A percentile compares a stretch with the other conserved stretches of the same genome.
These are phyloP conservation scores for Cytospora piceae DNA, from an alignment of 2,329 filamentous ascomycete species.

Conservation along the genomic window DNA sequence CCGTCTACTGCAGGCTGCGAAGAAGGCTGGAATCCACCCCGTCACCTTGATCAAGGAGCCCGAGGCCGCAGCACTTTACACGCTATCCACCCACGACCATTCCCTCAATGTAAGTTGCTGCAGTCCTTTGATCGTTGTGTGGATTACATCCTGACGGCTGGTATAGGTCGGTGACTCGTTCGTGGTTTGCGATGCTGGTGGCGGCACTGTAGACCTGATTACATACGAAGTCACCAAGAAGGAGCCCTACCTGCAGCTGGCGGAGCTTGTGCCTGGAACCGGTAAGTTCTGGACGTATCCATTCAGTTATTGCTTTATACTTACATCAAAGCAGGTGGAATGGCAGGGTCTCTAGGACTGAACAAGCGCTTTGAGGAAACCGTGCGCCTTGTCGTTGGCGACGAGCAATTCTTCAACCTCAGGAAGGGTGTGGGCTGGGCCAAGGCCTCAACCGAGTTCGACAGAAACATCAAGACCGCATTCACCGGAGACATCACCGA, in stretches of 20 bases:
- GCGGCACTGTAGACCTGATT: slow-evolving; percentile 20
- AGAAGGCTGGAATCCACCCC: slow-evolving; percentile 16
- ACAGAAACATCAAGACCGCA: slow-evolving; percentile 19
- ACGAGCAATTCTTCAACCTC: background rate
- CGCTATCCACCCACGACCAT: background rate
- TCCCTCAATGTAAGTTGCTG: background rate
- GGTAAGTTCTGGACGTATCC: background rate
- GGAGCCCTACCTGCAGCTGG: background rate
- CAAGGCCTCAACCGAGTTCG: slow-evolving; percentile 9
- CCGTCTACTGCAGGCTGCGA: slow-evolving; percentile 24
- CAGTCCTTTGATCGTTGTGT: background rate
- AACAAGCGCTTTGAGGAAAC: slow-evolving; percentile 17
- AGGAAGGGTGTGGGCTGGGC: slow-evolving; percentile 9
- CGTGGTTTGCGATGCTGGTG: slow-evolving; percentile 11
- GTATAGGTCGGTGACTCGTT: background rate
- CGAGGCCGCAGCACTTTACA: slow-evolving; percentile 17
- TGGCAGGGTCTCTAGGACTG: slow-evolving; percentile 1
- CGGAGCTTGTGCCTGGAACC: slow-evolving; percentile 12
- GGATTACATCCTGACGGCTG: background rate
- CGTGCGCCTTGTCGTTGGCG: background rate
- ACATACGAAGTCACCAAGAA: slow-evolving; percentile 5
- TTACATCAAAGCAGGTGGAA: background rate
- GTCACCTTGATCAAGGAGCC: slow-evolving; percentile 21
- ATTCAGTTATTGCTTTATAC: background rate
- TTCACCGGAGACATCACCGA: background rate